A percentile compares a stretch with the other conserved stretches of the same genome.
These are phyloP conservation scores for Suhomyces sp. DNA, from an alignment of 805 yeast species.

Conservation along the genomic window DNA sequence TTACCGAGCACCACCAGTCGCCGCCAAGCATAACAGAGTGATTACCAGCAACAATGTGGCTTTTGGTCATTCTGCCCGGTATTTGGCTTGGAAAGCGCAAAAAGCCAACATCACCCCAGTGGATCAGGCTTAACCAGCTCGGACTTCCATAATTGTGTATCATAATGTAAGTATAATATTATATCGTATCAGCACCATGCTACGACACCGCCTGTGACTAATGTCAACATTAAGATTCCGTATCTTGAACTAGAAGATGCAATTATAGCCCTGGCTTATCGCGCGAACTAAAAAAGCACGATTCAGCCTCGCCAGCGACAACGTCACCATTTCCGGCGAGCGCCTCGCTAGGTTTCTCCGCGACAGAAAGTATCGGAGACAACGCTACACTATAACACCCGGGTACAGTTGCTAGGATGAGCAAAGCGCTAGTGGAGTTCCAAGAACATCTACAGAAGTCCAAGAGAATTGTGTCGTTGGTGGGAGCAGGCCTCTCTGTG, in stretches of 20 bases:
- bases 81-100: conserved; percentile 46
- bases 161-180: background rate
- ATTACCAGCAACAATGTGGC: conserved; percentile 34
- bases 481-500: conserved; percentile 83
- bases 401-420: conserved; percentile 13
- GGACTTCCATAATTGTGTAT: conserved; percentile 1
- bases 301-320: background rate
- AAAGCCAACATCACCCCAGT: background rate
- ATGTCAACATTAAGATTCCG: background rate
- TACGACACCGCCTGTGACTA: too few species aligned
- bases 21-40: conserved; percentile 22
- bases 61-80: conserved; percentile 71
- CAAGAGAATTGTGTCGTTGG: conserved; percentile 56
- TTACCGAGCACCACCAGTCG: conserved; percentile 67
- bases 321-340: background rate
- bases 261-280: background rate
- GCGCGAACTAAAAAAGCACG: background rate
- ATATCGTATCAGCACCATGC: background rate
- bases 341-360: background rate
- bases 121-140: conserved; percentile 1
- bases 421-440: conserved; percentile 36
- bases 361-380: background rate
- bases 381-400: background rate
- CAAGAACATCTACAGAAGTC: conserved; percentile 46
- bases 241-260: background rate